Evolutionary conservation across 495 filamentous ascomycete species (phyloP).

Genomic region (Penicillium cinerascens): DNA sequence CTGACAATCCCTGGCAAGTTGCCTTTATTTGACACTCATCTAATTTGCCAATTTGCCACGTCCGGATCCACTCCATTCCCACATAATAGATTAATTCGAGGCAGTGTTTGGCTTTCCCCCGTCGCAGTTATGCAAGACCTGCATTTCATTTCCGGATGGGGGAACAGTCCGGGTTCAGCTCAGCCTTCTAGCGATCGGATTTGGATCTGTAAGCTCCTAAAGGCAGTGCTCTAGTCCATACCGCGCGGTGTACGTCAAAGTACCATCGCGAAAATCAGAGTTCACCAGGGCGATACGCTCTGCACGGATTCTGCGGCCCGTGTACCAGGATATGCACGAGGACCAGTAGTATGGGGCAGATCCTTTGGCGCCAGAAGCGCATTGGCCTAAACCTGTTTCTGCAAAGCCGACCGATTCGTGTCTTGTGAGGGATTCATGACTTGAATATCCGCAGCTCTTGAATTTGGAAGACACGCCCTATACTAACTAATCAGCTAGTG

Average conservation of each 20-base stretch:
- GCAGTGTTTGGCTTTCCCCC: background rate
- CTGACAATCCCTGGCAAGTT: background rate
- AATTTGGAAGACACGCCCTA: too few species aligned
- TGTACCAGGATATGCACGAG: conserved; percentile 21
- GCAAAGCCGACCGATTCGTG: background rate
- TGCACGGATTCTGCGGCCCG: conserved; percentile 12
- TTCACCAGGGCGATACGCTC: conserved; percentile 9
- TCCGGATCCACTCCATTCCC: conserved; percentile 8
- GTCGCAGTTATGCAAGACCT: background rate
- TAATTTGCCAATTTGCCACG: conserved; percentile 10
- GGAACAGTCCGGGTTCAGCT: background rate
- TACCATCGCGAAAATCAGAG: background rate
- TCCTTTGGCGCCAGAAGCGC: conserved; percentile 13
- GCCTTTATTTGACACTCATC: background rate
- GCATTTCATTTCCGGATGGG: background rate
- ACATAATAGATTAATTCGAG: background rate
- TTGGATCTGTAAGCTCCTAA: background rate
- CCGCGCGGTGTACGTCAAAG: background rate
- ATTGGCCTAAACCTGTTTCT: conserved; percentile 5
- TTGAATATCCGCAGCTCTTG: background rate
- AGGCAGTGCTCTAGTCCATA: background rate
- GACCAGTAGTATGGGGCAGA: background rate
- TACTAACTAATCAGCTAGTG: too few species aligned
- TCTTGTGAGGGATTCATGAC: background rate
- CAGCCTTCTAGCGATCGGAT: background rate